phyloP scores from a whole-genome alignment of 345 rosid genomes.

The Aegle marmelos region DNA sequence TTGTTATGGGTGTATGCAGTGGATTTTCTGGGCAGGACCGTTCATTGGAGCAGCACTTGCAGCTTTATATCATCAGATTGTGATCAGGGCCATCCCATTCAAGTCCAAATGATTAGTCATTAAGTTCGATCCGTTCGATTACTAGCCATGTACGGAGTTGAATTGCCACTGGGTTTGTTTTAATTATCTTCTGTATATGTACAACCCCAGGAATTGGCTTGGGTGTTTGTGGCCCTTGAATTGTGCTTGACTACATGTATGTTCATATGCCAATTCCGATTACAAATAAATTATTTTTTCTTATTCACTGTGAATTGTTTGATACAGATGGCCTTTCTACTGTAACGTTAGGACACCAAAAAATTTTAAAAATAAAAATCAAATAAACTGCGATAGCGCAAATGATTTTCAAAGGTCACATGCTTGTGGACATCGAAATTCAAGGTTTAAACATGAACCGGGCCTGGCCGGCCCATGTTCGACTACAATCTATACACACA shows the following conservation, averaged over 20 bases:
- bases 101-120: conserved; percentile 16
- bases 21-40: conserved; percentile 50
- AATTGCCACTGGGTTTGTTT: neutral
- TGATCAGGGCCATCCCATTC: conserved; percentile 42
- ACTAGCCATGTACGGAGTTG: neutral
- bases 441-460: too few species aligned
- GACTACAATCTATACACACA: too few species aligned
- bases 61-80: conserved; percentile 39
- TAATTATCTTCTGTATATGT: neutral
- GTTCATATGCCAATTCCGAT: neutral
- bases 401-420: neutral
- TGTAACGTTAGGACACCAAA: neutral
- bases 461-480: neutral
- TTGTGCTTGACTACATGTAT: too few species aligned
- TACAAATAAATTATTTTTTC: neutral
- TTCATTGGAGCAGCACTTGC: conserved; percentile 44
- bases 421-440: too few species aligned
- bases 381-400: neutral
- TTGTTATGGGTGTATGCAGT: conserved; percentile 15
- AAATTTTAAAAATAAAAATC: neutral
- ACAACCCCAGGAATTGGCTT: neutral
- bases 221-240: neutral
- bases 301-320: neutral
- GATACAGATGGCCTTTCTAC: neutral
- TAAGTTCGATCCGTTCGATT: neutral